A percentile compares a stretch with the other conserved stretches of the same genome.
Evolutionary conservation across 495 filamentous ascomycete genomes (phyloP).

Genomic region (Lophiotrema nucula): DNA sequence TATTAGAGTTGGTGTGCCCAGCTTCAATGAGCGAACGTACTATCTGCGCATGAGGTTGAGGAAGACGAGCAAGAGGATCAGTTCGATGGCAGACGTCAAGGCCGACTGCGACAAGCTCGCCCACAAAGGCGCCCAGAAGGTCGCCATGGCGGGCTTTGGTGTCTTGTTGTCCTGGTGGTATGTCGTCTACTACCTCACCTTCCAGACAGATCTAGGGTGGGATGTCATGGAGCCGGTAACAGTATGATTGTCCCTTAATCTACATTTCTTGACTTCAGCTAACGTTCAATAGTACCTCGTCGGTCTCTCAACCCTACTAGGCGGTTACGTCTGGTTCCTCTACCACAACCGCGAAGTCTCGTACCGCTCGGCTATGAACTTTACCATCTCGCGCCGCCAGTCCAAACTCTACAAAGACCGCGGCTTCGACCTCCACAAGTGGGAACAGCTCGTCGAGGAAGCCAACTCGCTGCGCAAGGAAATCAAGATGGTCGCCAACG

Average conservation of each 20-base stretch:
- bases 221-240: slow-evolving; percentile 90
- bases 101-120: slow-evolving; percentile 76
- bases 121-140: slow-evolving; percentile 69
- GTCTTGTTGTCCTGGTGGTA: slow-evolving; percentile 75
- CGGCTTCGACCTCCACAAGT: slow-evolving; percentile 72
- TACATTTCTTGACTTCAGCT: slow-evolving; percentile 1
- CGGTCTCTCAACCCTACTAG: slow-evolving; percentile 77
- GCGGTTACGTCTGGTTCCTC: slow-evolving; percentile 89
- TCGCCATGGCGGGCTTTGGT: slow-evolving; percentile 76
- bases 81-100: slow-evolving; percentile 68
- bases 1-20: slow-evolving; percentile 77
- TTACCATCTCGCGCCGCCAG: slow-evolving; percentile 78
- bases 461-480: slow-evolving; percentile 76
- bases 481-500: slow-evolving; percentile 75
- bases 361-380: slow-evolving; percentile 80
- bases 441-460: slow-evolving; percentile 78
- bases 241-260: slow-evolving; percentile 28
- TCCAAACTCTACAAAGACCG: slow-evolving; percentile 69
- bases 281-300: slow-evolving; percentile 62
- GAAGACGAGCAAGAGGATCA: slow-evolving; percentile 66
- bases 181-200: slow-evolving; percentile 73
- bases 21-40: slow-evolving; percentile 84
- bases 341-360: slow-evolving; percentile 88
- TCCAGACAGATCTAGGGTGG: slow-evolving; percentile 79
- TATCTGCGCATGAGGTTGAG: slow-evolving; percentile 75